Evolutionary conservation across 306 rosid genomes (phyloP), one percentile per base, ranked within the genome.

Genomic region (Glycine tomentella): DNA sequence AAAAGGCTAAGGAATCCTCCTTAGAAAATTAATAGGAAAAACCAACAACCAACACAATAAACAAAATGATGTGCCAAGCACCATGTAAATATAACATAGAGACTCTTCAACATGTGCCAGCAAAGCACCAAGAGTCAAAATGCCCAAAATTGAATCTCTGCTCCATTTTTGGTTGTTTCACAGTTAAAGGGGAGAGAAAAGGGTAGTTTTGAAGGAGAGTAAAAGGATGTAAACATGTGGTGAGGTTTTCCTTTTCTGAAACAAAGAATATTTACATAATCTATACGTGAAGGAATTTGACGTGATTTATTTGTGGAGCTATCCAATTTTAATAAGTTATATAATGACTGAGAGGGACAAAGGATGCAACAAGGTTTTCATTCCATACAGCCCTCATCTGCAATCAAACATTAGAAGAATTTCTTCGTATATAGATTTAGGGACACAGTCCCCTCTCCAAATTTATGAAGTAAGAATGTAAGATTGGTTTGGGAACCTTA

Each of bases 401-500:
- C 50, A 46, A 69, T 61, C 40, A 70, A 25, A 57, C 50, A 64
- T 51, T 50, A 25, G 71, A 68, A 10, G 45, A 20, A 69, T 36
- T 46, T 25, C 62, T 50, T 57, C 73, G 50, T 72, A 79, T 25
- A 57, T 46, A 48, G 48, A 87, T 13, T 76, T 55, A 49, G 62
- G 58, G 50, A 76, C 31, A 61, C 14, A 52, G 71, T 75, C 11
- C 7, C 55, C 84, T 61, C 66, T 56, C 78, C 70, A 79, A 79
- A 87, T 76, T 57, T 81, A 48, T 2, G 68, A 68, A 76, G 34
- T n/a, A 79, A 74, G 57, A 84, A 63, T 59, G 33, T 16, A 77
- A 74, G 58, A 84, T 72, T 72, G 59, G 73, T 62, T 64, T 74
- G 57, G 75, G 80, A 71, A 95, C 98, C 99, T 95, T 93, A 88